Conservation (phyloP, 78 protist species). For the Dictyostelium purpureum region DNA sequence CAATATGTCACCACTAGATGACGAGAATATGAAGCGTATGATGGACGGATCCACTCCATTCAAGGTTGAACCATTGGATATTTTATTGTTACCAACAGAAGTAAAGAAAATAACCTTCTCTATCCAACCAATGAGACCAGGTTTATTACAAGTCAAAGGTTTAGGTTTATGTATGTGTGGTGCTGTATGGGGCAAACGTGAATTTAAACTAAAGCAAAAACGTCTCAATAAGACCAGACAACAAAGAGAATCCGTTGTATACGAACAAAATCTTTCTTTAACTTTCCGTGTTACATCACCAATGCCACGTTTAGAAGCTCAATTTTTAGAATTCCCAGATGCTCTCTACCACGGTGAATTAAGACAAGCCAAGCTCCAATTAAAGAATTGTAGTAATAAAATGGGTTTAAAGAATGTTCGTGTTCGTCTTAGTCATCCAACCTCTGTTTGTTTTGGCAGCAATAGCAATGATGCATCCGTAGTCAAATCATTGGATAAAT, state of each 20-base stretch:
- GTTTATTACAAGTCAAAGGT: slow-evolving; percentile 28
- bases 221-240: slow-evolving; percentile 50
- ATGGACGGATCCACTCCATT: slow-evolving; percentile 22
- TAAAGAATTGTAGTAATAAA: slow-evolving; percentile 52
- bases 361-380: slow-evolving; percentile 37
- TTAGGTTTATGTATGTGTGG: slow-evolving; percentile 76
- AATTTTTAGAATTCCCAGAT: slow-evolving; percentile 47
- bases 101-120: slow-evolving; percentile 35
- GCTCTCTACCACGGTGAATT: slow-evolving; percentile 51
- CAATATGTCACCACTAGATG: slow-evolving; percentile 75
- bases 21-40: slow-evolving; percentile 5
- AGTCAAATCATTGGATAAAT: slow-evolving; percentile 17
- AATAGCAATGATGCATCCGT: slow-evolving; percentile 39
- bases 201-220: slow-evolving; percentile 57
- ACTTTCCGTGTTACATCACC: slow-evolving; percentile 71
- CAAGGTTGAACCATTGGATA: slow-evolving; percentile 52
- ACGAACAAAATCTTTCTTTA: slow-evolving; percentile 46
- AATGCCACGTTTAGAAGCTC: slow-evolving; percentile 71
- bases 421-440: slow-evolving; percentile 52
- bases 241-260: slow-evolving; percentile 52
- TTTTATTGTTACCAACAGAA: slow-evolving; percentile 46
- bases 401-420: slow-evolving; percentile 77
- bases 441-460: slow-evolving; percentile 45
- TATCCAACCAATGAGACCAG: slow-evolving; percentile 44
- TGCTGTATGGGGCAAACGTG: slow-evolving; percentile 69